Evolutionary conservation across 192 early-diverging fungal genomes (phyloP).

Genomic region (Linnemannia hyalina): DNA sequence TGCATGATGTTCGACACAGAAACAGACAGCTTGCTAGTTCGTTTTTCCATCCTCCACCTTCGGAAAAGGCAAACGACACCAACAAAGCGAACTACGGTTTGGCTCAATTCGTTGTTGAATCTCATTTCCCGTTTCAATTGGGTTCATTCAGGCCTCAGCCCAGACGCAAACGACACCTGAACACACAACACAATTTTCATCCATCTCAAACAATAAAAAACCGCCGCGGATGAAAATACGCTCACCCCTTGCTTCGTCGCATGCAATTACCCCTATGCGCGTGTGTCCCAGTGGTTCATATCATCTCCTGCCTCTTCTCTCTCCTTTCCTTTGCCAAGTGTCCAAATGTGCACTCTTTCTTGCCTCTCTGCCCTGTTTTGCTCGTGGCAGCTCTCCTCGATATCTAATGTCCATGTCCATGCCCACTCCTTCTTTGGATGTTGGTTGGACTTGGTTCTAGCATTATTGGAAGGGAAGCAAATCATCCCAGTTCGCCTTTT

Average conservation of each 20-base stretch:
- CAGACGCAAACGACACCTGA: neutral
- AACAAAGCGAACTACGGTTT: neutral
- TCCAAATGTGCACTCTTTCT: neutral
- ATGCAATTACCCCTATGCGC: neutral
- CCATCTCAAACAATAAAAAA: neutral
- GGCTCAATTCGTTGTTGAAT: neutral
- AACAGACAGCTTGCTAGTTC: neutral
- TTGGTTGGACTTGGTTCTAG: neutral
- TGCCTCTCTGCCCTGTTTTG: neutral
- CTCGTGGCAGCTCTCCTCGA: too few relatives aligned
- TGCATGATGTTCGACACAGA: neutral
- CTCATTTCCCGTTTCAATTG: conserved; percentile 2
- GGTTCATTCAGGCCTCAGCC: neutral
- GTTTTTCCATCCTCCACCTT: neutral
- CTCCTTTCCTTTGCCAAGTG: neutral
- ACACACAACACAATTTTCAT: neutral
- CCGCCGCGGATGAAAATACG: neutral
- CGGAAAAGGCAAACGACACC: neutral
- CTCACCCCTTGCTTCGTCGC: neutral
- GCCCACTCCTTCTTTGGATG: too few relatives aligned
- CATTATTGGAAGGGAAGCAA: neutral
- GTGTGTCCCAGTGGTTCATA: neutral
- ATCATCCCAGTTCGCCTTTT: neutral
- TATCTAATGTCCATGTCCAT: too few relatives aligned
- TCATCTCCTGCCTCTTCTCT: neutral